Evolutionary conservation across 2,329 filamentous ascomycete genomes (phyloP), one percentile per base, ranked within the genome.

Genomic region (Phyllosticta citriasiana): DNA sequence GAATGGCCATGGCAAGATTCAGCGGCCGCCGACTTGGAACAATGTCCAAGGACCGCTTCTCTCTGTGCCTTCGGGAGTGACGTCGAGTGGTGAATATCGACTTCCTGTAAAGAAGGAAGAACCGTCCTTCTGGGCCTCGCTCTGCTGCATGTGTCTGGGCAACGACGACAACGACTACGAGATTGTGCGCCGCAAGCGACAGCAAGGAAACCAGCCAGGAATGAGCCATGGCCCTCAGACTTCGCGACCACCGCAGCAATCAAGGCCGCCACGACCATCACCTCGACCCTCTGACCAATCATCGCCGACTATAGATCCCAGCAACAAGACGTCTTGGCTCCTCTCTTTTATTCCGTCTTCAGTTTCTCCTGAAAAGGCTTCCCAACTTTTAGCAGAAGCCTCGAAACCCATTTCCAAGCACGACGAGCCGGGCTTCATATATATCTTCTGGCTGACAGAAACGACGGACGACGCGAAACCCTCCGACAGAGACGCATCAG

Each of bases 371-470:
- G 78, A 87, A 66, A 88, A 85, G 0, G 79, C 88, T 0, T 87
- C 90, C 0, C 76, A 80, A 4, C 80, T 97, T 3, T 81, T 93
- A 63, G 79, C 87, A 2, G 92, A 97, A 73, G 80, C 97, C 9
- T 84, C 74, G 71, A 94, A 82, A 78, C 91, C 80, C 1, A 83
- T 92, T 54, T 91, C 90, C 0, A 78, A 84, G 24, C 78, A 81
- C 59, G 89, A 94, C 66, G 89, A 95, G 67, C 70, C 71, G 56
- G 94, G 94, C 47, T 99, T 94, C 76, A 97, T 99, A 66, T 99
- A 99, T 80, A 96, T 99, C 74, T 99, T 97, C 80, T 97, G 93
- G 91, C 81, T 97, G 24, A 97, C 91, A 0, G 86, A 91, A 33
- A 19, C 14, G 19, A 50, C 79, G 82, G 40, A 81, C 80, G 2